These are phyloP conservation scores for Tricholoma matsutake DNA, from an alignment of 768 basidiomycete genomes.

Conservation along the genomic window DNA sequence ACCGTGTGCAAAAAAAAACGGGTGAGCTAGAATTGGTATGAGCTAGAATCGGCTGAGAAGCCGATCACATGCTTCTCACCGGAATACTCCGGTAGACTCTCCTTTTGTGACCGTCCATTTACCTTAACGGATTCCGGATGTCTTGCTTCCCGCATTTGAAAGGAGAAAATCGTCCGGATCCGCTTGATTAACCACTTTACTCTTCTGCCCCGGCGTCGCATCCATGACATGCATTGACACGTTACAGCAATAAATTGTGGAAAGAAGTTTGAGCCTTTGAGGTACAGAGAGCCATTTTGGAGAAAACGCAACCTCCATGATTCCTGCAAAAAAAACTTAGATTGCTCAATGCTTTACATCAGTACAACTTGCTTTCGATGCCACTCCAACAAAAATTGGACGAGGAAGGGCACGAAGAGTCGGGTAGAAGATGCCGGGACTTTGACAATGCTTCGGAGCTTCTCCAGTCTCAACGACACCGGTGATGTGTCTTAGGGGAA, in stretches of 20 bases:
- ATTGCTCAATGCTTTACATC: constrained; percentile 11
- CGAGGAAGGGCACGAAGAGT: not conserved
- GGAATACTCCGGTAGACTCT: constrained; percentile 9
- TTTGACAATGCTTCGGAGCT: not conserved
- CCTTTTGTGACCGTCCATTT: constrained; percentile 10
- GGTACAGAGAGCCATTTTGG: constrained; percentile 34
- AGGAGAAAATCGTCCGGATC: constrained; percentile 1
- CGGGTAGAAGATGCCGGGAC: constrained; percentile 9
- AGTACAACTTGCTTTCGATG: constrained; percentile 14
- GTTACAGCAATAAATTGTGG: constrained; percentile 18
- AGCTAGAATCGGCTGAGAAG: not conserved
- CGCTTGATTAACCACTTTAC: constrained; percentile 2
- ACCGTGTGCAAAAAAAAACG: constrained; percentile 11
- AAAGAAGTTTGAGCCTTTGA: constrained; percentile 30
- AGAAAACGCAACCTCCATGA: constrained; percentile 22
- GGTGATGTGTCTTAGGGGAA: not conserved
- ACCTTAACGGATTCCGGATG: constrained; percentile 8
- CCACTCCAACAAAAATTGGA: constrained; percentile 6
- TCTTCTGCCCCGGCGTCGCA: constrained; percentile 4
- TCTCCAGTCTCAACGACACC: not conserved
- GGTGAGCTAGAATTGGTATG: constrained; percentile 27
- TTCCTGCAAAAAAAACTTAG: constrained; percentile 6
- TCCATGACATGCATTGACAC: constrained; percentile 6
- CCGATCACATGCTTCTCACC: not conserved
- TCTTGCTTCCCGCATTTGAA: constrained; percentile 19